phyloP scores from a whole-genome alignment of 768 basidiomycete genomes.

The Tricholomella constricta region DNA sequence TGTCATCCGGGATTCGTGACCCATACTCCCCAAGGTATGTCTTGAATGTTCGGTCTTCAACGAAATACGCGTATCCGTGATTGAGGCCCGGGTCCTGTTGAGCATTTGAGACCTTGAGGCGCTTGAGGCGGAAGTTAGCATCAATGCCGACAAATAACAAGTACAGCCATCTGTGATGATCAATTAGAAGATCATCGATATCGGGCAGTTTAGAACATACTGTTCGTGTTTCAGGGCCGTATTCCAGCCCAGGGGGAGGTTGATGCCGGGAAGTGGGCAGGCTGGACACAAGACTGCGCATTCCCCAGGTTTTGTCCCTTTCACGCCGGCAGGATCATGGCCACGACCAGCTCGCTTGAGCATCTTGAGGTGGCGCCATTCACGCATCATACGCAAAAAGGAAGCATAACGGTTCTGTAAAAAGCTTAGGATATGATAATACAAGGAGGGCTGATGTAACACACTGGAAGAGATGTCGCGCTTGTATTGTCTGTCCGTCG shows the following conservation, averaged over 20 bases:
- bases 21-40: neutral
- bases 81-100: conserved; percentile 11
- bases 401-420: neutral
- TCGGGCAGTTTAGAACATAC: neutral
- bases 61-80: conserved; percentile 7
- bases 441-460: neutral
- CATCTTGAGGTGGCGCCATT: conserved; percentile 18
- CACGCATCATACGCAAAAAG: neutral
- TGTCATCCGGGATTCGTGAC: neutral
- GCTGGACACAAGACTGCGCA: conserved; percentile 12
- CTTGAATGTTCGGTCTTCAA: neutral
- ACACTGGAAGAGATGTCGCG: neutral
- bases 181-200: neutral
- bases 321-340: conserved; percentile 12
- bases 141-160: conserved; percentile 8
- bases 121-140: conserved; percentile 18
- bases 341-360: conserved; percentile 15
- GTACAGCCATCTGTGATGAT: conserved; percentile 12
- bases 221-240: neutral
- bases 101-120: conserved; percentile 8
- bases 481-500: conserved; percentile 27
- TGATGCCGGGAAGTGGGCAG: conserved; percentile 14
- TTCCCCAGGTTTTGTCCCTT: conserved; percentile 6
- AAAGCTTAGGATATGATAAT: no score
- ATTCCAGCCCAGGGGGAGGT: conserved; percentile 13